phyloP scores from a whole-genome alignment of 192 early-diverging fungal genomes.

The Backusella sp. region DNA sequence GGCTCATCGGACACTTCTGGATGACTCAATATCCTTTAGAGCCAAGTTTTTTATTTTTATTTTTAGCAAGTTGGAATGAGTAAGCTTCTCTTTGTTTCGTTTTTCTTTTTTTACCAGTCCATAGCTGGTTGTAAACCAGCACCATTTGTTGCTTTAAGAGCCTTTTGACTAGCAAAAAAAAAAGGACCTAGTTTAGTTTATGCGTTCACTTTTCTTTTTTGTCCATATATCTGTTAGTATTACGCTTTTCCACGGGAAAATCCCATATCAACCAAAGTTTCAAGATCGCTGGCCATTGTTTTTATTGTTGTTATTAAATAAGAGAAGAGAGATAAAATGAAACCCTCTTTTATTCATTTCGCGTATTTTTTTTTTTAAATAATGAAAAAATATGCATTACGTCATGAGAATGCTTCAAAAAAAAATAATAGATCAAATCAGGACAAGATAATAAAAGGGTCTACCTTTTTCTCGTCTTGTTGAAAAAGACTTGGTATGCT shows the following conservation, averaged over 20 bases:
- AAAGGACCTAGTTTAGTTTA: background rate
- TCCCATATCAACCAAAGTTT: conserved; percentile 65
- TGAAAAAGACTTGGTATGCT: too few relatives aligned
- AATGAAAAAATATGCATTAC: too few relatives aligned
- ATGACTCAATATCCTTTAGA: conserved; percentile 59
- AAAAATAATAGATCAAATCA: too few relatives aligned
- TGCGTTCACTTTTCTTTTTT: background rate
- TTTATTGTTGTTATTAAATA: background rate
- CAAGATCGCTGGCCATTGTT: conserved; percentile 47
- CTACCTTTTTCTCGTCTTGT: too few relatives aligned
- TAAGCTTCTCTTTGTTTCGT: too few relatives aligned
- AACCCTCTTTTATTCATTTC: too few relatives aligned
- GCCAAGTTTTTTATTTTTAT: conserved; percentile 16
- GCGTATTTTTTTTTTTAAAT: too few relatives aligned
- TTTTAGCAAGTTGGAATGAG: too few relatives aligned
- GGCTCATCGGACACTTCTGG: conserved; percentile 72
- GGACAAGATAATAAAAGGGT: too few relatives aligned
- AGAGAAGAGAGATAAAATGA: background rate
- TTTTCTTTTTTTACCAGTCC: conserved; percentile 63
- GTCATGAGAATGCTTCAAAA: too few relatives aligned
- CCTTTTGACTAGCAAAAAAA: conserved; percentile 34
- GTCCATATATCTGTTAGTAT: background rate
- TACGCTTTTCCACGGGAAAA: conserved; percentile 66
- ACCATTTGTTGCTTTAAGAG: conserved; percentile 68
- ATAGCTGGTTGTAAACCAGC: conserved; percentile 81